phyloP scores from a whole-genome alignment of 345 rosid species.

The Durio zibethinus region DNA sequence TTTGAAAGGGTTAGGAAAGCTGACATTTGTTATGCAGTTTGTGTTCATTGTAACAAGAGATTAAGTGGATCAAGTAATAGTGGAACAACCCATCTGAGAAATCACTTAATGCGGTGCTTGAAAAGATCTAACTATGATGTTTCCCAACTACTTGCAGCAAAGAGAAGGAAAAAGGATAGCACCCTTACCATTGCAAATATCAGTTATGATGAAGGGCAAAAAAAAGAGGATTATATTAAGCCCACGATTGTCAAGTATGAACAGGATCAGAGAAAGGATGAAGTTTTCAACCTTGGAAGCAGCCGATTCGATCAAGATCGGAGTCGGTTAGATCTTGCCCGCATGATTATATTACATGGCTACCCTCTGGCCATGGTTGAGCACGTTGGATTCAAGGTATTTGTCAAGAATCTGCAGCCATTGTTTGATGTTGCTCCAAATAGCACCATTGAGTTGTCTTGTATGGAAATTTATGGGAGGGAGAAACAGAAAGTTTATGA shows the following conservation, averaged over 20 bases:
- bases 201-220: background rate
- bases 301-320: background rate
- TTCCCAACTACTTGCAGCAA: background rate
- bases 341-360: conserved; percentile 3
- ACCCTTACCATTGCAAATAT: background rate
- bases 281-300: background rate
- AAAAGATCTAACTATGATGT: background rate
- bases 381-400: conserved; percentile 9
- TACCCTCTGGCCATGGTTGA: background rate
- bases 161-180: background rate
- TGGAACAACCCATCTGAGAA: conserved; percentile 6
- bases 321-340: background rate
- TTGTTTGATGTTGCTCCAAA: background rate
- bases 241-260: background rate
- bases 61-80: conserved; percentile 6
- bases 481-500: conserved; percentile 4
- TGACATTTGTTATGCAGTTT: background rate
- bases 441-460: background rate
- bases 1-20: conserved; percentile 4
- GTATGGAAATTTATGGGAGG: background rate
- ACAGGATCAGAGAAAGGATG: conserved; percentile 3
- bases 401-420: conserved; percentile 9
- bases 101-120: conserved; percentile 5
- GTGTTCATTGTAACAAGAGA: background rate
- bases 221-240: background rate